A percentile compares a stretch with the other conserved stretches of the same genome.
Conservation (phyloP, 371 early-diverging fungal species). For the Mortierella sp. region DNA sequence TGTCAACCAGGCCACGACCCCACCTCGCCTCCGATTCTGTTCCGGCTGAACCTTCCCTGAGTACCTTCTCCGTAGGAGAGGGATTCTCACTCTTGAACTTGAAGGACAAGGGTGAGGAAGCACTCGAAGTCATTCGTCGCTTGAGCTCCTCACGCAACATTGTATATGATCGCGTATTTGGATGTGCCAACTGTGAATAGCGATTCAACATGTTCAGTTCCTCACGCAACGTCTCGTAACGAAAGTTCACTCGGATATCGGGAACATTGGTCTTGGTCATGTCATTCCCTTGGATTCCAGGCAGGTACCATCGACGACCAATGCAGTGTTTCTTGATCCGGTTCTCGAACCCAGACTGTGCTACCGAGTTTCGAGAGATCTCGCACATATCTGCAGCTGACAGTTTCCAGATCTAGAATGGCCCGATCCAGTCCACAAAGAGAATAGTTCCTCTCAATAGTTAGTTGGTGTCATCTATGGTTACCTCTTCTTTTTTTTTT, state of each 20-base stretch:
- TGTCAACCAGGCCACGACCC: conserved; percentile 10
- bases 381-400: conserved; percentile 98
- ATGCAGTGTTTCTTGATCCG: conserved; percentile 94
- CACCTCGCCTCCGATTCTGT: not conserved
- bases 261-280: conserved; percentile 98
- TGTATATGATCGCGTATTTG: not conserved
- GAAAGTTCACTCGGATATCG: conserved; percentile 87
- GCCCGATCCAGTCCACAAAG: not conserved
- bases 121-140: not conserved
- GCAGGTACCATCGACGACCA: conserved; percentile 80
- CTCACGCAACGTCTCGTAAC: conserved; percentile 88
- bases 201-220: conserved; percentile 73
- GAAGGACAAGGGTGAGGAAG: not conserved
- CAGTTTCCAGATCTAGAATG: conserved; percentile 92
- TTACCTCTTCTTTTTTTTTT: not conserved
- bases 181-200: conserved; percentile 35
- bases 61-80: no score
- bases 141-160: not conserved
- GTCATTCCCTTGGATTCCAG: conserved; percentile 87
- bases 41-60: no score
- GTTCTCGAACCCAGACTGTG: conserved; percentile 95
- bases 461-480: no score
- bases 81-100: not conserved
- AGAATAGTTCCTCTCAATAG: not conserved
- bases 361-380: conserved; percentile 93